Conservation (phyloP, 1,284 basidiomycete genomes). For the Rhodotorula mucilaginosa region DNA sequence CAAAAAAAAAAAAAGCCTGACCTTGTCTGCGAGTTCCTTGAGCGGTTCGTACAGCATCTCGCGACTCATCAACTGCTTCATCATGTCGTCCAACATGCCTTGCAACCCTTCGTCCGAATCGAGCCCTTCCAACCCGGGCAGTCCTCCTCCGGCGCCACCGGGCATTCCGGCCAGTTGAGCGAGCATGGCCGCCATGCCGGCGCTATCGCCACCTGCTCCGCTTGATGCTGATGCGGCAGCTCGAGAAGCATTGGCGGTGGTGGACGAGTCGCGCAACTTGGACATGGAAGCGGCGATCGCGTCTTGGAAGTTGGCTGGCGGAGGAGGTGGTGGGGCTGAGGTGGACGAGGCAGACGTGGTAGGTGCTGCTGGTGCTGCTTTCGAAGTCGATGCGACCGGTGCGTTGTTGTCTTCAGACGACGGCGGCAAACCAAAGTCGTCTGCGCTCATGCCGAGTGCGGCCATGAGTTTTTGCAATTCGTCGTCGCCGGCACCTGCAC, state of each 20-base stretch:
- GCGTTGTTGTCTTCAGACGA: background rate
- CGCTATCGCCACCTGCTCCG: slow-evolving; percentile 45
- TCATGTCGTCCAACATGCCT: slow-evolving; percentile 81
- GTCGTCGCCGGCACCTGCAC: slow-evolving; percentile 40
- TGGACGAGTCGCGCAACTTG: slow-evolving; percentile 70
- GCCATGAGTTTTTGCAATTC: slow-evolving; percentile 25
- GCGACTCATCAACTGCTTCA: slow-evolving; percentile 90
- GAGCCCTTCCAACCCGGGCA: slow-evolving; percentile 32
- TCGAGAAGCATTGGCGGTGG: slow-evolving; percentile 49
- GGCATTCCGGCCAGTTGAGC: slow-evolving; percentile 47
- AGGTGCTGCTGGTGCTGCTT: background rate
- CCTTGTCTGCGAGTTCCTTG: slow-evolving; percentile 81
- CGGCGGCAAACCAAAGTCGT: background rate
- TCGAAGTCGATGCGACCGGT: background rate
- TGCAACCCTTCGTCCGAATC: slow-evolving; percentile 65
- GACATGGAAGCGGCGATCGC: slow-evolving; percentile 76
- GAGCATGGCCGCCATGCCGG: slow-evolving; percentile 49
- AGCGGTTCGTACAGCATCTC: slow-evolving; percentile 90
- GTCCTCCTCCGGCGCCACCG: background rate
- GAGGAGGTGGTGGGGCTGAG: slow-evolving; percentile 11
- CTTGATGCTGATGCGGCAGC: slow-evolving; percentile 46
- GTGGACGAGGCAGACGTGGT: slow-evolving; percentile 27
- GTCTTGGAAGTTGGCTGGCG: slow-evolving; percentile 63
- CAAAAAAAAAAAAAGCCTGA: slow-evolving; percentile 46
- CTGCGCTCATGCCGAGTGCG: slow-evolving; percentile 21